Conservation (phyloP, 345 rosid species). For the Cochlearia excelsa region DNA sequence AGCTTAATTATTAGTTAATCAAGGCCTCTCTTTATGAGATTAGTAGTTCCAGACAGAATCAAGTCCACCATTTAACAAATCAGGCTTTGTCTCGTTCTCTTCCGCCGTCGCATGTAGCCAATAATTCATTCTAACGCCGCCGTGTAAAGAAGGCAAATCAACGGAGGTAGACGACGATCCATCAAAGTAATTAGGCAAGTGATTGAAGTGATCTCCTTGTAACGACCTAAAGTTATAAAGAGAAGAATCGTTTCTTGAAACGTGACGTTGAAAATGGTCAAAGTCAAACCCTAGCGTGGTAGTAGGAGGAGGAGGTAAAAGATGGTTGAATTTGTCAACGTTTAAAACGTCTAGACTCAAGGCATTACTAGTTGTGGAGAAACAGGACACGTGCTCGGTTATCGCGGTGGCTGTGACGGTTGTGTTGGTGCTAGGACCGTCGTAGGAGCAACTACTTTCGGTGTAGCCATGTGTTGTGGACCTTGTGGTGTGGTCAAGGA, state of each 20-base stretch:
- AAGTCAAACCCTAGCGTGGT: slow-evolving; percentile 20
- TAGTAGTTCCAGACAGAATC: slow-evolving; percentile 74
- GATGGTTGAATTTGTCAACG: slow-evolving; percentile 32
- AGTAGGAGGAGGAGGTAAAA: slow-evolving; percentile 18
- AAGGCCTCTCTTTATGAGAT: background rate
- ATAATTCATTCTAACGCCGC: slow-evolving; percentile 34
- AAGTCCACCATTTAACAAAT: slow-evolving; percentile 53
- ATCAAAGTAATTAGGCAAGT: slow-evolving; percentile 42
- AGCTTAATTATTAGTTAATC: too few relatives aligned
- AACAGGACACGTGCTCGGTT: slow-evolving; percentile 99
- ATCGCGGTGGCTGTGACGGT: slow-evolving; percentile 45
- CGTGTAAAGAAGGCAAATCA: slow-evolving; percentile 26
- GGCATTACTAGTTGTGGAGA: slow-evolving; percentile 83
- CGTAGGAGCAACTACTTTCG: slow-evolving; percentile 57
- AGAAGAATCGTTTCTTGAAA: slow-evolving; percentile 38
- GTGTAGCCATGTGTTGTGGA: slow-evolving; percentile 33
- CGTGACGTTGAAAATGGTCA: slow-evolving; percentile 34
- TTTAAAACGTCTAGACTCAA: background rate
- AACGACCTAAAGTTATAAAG: slow-evolving; percentile 71
- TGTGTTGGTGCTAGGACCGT: slow-evolving; percentile 62
- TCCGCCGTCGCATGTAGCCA: slow-evolving; percentile 36
- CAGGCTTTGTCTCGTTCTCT: slow-evolving; percentile 42
- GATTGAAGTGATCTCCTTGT: slow-evolving; percentile 63
- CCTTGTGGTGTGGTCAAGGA: slow-evolving; percentile 50
- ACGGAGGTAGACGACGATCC: slow-evolving; percentile 40